phyloP scores from a whole-genome alignment of 2,329 filamentous ascomycete species.

The Colletotrichum salicis region DNA sequence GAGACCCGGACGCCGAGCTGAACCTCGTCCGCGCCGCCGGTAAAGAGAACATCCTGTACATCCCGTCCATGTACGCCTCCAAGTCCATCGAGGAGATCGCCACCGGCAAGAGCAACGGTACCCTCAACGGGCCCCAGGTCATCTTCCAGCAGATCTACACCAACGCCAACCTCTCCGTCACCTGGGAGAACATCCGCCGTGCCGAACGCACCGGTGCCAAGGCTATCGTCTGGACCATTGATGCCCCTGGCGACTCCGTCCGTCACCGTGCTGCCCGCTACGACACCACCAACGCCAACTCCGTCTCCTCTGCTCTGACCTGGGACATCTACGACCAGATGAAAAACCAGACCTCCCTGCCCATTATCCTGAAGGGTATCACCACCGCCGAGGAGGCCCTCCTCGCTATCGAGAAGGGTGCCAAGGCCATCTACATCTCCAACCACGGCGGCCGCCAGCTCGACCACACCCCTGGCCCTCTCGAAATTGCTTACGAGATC shows the following conservation, averaged over 20 bases:
- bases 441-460: slow-evolving; percentile 56
- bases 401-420: slow-evolving; percentile 45
- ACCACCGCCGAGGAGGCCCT: slow-evolving; percentile 51
- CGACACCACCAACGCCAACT: slow-evolving; percentile 36
- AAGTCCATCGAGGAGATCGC: slow-evolving; percentile 49
- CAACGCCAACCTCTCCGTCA: slow-evolving; percentile 45
- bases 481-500: slow-evolving; percentile 47
- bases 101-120: slow-evolving; percentile 40
- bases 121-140: slow-evolving; percentile 42
- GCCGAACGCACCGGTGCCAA: slow-evolving; percentile 48
- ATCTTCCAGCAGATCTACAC: slow-evolving; percentile 46
- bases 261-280: slow-evolving; percentile 39
- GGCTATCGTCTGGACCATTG: slow-evolving; percentile 52
- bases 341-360: slow-evolving; percentile 45
- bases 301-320: slow-evolving; percentile 34
- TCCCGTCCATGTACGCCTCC: slow-evolving; percentile 46
- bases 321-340: slow-evolving; percentile 44
- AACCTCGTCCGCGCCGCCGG: slow-evolving; percentile 59
- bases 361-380: slow-evolving; percentile 51
- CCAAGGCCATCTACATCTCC: slow-evolving; percentile 51
- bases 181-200: slow-evolving; percentile 46
- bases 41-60: slow-evolving; percentile 57
- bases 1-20: slow-evolving; percentile 56
- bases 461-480: slow-evolving; percentile 47
- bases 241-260: slow-evolving; percentile 40